Evolutionary conservation across 1,284 basidiomycete species (phyloP).

Genomic region (Austropuccinia psidii): DNA sequence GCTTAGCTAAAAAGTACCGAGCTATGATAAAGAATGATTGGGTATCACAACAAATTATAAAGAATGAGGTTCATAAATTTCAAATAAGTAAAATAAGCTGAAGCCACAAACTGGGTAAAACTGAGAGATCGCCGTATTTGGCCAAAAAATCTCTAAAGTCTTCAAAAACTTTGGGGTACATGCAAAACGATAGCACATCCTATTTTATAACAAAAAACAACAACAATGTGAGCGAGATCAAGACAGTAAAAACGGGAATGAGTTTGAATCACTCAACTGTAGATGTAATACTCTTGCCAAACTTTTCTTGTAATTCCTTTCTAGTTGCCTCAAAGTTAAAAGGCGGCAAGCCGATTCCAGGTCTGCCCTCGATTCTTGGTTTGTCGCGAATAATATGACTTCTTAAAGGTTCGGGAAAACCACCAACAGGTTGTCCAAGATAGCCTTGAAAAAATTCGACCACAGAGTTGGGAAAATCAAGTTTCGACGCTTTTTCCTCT

Average conservation of each 20-base stretch:
- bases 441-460: slow-evolving; percentile 61
- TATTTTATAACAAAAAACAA: slow-evolving; percentile 34
- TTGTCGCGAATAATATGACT: slow-evolving; percentile 87
- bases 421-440: slow-evolving; percentile 81
- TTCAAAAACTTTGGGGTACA: slow-evolving; percentile 74
- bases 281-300: slow-evolving; percentile 87
- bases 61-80: not conserved
- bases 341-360: slow-evolving; percentile 76
- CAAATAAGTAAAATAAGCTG: not conserved
- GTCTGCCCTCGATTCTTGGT: slow-evolving; percentile 83
- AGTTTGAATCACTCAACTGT: slow-evolving; percentile 43
- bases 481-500: slow-evolving; percentile 69
- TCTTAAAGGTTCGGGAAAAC: slow-evolving; percentile 95
- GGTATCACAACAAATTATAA: not conserved
- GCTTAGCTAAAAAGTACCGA: slow-evolving; percentile 91
- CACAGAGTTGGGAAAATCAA: slow-evolving; percentile 82
- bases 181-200: slow-evolving; percentile 90
- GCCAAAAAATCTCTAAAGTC: slow-evolving; percentile 26
- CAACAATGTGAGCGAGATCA: not conserved
- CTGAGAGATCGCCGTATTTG: slow-evolving; percentile 28
- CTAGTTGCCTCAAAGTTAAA: slow-evolving; percentile 95
- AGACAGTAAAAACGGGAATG: not conserved
- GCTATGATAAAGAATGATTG: slow-evolving; percentile 54
- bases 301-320: slow-evolving; percentile 82
- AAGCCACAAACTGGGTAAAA: slow-evolving; percentile 13